These are phyloP conservation scores for Colletotrichum echinochloae DNA, from an alignment of 2,329 filamentous ascomycete genomes.

Conservation along the genomic window DNA sequence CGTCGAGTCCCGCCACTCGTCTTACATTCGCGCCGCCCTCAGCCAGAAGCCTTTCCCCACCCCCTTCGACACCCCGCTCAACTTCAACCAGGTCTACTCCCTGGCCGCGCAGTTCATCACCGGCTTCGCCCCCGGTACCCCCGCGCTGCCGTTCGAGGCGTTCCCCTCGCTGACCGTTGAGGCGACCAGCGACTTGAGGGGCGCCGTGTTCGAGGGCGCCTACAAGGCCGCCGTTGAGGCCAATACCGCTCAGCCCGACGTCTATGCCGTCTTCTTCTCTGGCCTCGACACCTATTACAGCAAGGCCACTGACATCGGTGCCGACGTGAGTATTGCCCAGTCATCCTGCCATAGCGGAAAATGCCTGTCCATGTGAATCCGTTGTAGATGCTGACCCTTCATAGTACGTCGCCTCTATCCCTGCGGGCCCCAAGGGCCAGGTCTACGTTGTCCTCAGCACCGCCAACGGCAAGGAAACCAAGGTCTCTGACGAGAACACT, in stretches of 20 bases:
- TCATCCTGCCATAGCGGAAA: constrained; percentile 42
- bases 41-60: constrained; percentile 66
- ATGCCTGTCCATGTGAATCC: constrained; percentile 29
- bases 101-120: constrained; percentile 73
- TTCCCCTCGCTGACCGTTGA: constrained; percentile 62
- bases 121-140: constrained; percentile 66
- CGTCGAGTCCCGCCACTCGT: constrained; percentile 73
- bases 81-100: constrained; percentile 70
- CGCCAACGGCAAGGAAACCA: constrained; percentile 47
- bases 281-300: constrained; percentile 44
- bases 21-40: constrained; percentile 67
- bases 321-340: constrained; percentile 42
- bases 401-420: constrained; percentile 44
- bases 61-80: constrained; percentile 70
- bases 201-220: constrained; percentile 45
- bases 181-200: constrained; percentile 43
- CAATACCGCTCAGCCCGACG: constrained; percentile 14
- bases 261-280: constrained; percentile 52
- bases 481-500: constrained; percentile 52
- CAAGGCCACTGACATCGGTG: constrained; percentile 11
- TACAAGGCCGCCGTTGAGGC: constrained; percentile 40
- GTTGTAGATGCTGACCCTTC: constrained; percentile 37
- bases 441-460: constrained; percentile 55
- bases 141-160: constrained; percentile 68
- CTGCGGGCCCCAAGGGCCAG: constrained; percentile 51